Percentiles rank a stretch among this genome's conserved stretches.
Conservation (phyloP, 345 rosid genomes). For the Hibiscus mutabilis region DNA sequence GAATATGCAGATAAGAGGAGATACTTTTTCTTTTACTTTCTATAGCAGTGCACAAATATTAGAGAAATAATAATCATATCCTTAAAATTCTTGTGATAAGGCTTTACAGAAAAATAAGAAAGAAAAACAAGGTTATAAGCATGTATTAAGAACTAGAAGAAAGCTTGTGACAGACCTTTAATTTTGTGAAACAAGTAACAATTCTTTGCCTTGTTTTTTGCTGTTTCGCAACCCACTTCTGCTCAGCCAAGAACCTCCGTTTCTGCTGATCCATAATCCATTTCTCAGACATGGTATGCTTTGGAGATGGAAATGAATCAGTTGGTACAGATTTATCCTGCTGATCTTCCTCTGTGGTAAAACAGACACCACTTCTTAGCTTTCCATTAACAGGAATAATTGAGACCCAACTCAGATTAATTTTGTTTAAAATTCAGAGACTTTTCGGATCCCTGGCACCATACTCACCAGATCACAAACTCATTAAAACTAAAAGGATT, state of each 20-base stretch:
- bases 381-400: conserved; percentile 15
- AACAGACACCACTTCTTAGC: conserved; percentile 21
- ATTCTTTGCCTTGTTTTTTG: conserved; percentile 62
- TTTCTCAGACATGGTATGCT: conserved; percentile 73
- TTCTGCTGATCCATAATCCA: conserved; percentile 73
- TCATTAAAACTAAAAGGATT: background rate
- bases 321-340: conserved; percentile 39
- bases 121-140: conserved; percentile 9
- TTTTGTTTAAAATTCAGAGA: conserved; percentile 19
- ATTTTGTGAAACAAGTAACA: conserved; percentile 43
- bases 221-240: conserved; percentile 54
- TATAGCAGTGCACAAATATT: background rate
- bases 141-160: conserved; percentile 11
- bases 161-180: conserved; percentile 49
- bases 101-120: conserved; percentile 4
- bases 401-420: conserved; percentile 11
- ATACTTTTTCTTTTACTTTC: background rate
- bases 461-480: background rate
- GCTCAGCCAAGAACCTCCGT: conserved; percentile 45
- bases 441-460: conserved; percentile 14
- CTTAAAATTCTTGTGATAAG: background rate
- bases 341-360: conserved; percentile 43
- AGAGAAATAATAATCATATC: background rate
- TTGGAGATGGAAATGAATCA: conserved; percentile 44
- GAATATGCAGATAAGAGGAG: background rate